Evolutionary conservation across 208 protist genomes (phyloP), one percentile per base, ranked within the genome.

Genomic region (Crithidia fasciculata): DNA sequence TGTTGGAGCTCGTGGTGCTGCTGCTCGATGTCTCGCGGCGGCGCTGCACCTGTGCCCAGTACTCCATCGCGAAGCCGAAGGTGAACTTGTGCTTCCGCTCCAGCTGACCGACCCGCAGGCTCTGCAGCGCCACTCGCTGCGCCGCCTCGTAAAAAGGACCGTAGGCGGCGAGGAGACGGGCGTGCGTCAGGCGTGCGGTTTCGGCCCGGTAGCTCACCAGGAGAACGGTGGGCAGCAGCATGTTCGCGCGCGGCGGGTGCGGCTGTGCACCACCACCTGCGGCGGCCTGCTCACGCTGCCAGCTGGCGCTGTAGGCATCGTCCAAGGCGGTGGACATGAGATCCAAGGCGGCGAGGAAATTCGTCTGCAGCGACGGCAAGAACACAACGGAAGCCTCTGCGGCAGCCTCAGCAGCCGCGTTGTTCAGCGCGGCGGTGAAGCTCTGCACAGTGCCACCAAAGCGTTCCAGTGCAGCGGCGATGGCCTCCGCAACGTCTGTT

Each of bases 1-100:
- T 47, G n/a, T 8, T 37, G 36, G 9, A 39, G 59, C 37, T 64
- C 16, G 15, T 15, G 49, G 41, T 56, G 56, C 39, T 44, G 41
- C 75, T 72, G 72, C 83, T 83, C 18, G 81, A 77, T 5, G 56
- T 67, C 47, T 82, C 79, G 13, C 88, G 82, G 19, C 85, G 78
- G 37, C 71, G 78, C 58, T 90, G 84, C 39, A 95, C 90, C 39
- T 82, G 73, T 2, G 58, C 68, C 90, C 90, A 96, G 75, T 96
- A 92, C 10, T 86, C 59, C 41, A 76, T 61, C 58, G 75, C 74
- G 45, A 74, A 84, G 1, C 65, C 58, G 18, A 85, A 83, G 45
- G 86, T 81, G 55, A 86, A 80, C 18, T 76, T 69, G 5, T 62
- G 50, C 49, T 84, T 80, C 3, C 60, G 66, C 44, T 64, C 45